Conservation (phyloP, 2,329 filamentous ascomycete genomes). For the Fusarium sp. region DNA sequence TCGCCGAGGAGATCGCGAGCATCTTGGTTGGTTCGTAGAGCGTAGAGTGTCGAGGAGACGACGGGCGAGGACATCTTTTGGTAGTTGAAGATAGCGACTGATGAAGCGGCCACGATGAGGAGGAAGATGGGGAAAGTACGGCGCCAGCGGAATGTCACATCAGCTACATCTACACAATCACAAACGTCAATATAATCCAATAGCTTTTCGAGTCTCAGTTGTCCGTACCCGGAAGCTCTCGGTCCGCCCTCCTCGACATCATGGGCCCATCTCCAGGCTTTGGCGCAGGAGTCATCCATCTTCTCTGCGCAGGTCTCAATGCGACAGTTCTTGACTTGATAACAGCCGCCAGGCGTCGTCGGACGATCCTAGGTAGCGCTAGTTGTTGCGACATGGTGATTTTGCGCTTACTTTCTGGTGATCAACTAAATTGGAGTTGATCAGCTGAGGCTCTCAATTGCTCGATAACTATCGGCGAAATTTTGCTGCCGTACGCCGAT, state of each 20-base stretch:
- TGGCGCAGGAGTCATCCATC: constrained; percentile 62
- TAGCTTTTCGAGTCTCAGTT: not conserved
- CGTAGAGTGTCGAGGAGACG: constrained; percentile 89
- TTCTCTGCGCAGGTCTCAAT: constrained; percentile 49
- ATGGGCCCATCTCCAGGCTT: constrained; percentile 68
- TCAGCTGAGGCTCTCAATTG: constrained; percentile 35
- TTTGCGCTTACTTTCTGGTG: not conserved
- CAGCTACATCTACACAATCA: constrained; percentile 49
- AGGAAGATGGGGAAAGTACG: constrained; percentile 84
- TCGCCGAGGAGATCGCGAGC: constrained; percentile 85
- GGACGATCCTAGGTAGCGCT: constrained; percentile 39
- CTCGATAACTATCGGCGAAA: constrained; percentile 38
- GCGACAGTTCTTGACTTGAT: constrained; percentile 29
- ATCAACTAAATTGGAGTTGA: not conserved
- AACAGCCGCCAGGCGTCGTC: constrained; percentile 38
- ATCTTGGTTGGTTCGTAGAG: constrained; percentile 78
- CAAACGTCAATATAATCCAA: not conserved
- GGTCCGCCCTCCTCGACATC: constrained; percentile 70
- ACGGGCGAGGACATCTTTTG: constrained; percentile 90
- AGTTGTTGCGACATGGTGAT: constrained; percentile 35
- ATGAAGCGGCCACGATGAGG: constrained; percentile 72
- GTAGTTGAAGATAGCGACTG: constrained; percentile 97
- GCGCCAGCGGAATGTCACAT: constrained; percentile 66
- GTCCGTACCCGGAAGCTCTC: constrained; percentile 68
- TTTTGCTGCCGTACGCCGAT: constrained; percentile 38